phyloP scores from a whole-genome alignment of 2,329 filamentous ascomycete genomes.

The Chalaropsis thielavioides region DNA sequence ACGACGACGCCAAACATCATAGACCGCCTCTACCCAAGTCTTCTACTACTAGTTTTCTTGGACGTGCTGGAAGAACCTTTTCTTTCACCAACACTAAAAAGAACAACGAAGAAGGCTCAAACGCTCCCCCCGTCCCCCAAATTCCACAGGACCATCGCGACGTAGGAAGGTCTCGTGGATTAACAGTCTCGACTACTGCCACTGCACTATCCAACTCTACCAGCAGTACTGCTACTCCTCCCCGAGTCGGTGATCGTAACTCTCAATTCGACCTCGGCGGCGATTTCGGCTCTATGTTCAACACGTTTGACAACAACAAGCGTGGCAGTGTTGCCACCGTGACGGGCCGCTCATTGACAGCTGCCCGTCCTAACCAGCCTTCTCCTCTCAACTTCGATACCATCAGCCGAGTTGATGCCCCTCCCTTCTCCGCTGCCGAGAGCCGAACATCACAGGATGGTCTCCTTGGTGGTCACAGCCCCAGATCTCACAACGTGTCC shows the following conservation, averaged over 20 bases:
- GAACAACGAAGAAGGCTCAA: slow-evolving; percentile 14
- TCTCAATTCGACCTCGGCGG: slow-evolving; percentile 38
- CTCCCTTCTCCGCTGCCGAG: slow-evolving; percentile 34
- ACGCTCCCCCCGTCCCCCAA: slow-evolving; percentile 25
- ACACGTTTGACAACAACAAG: slow-evolving; percentile 40
- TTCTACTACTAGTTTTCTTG: slow-evolving; percentile 36
- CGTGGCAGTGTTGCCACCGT: slow-evolving; percentile 24
- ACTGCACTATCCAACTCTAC: slow-evolving; percentile 37
- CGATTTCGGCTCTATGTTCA: slow-evolving; percentile 44
- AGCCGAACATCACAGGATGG: slow-evolving; percentile 38
- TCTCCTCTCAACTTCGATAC: slow-evolving; percentile 35
- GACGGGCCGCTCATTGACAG: slow-evolving; percentile 33
- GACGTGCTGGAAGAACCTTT: slow-evolving; percentile 43
- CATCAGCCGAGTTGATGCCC: slow-evolving; percentile 24
- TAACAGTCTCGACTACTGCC: slow-evolving; percentile 15
- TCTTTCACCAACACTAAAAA: slow-evolving; percentile 46
- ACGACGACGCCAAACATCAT: slow-evolving; percentile 10
- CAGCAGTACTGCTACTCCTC: slow-evolving; percentile 38
- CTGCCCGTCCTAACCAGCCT: slow-evolving; percentile 30
- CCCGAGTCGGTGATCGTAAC: slow-evolving; percentile 29
- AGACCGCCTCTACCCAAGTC: slow-evolving; percentile 34
- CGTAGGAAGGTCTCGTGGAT: slow-evolving; percentile 7
- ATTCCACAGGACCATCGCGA: slow-evolving; percentile 16
- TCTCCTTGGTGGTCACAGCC: slow-evolving; percentile 26
- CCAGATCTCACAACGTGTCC: slow-evolving; percentile 9